Base-by-base conservation (phyloP, 495 filamentous ascomycete species). In the Penicillium bovifimosum region DNA sequence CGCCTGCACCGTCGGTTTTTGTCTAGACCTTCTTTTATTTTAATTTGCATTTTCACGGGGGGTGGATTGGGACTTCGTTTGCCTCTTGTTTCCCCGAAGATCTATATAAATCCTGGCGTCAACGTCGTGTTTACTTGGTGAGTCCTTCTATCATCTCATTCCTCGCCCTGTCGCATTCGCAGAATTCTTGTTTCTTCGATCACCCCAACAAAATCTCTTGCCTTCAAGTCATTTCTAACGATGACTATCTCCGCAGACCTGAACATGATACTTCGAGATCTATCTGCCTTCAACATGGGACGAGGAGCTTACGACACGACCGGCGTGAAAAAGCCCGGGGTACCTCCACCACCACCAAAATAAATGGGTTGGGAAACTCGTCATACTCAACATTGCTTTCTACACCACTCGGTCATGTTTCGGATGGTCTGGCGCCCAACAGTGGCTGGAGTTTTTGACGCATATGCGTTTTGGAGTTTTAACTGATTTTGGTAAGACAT, bases 301-400 rank as follows among this genome's bases (percentile, higher is more conserved):
- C 76, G 79, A 44, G 79, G 79, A 47, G 77, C 76, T 58, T 82
- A 82, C 56, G 79, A 82, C 54, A 82, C 79, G 47, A 82, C 79
- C 4, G 79, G 79, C 18, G 74, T 80, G 16, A 76, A 79, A 62
- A 80, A 80, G 66, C 79, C 79, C 39, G 72, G 76, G 48, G 73
- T 74, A 60, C 78, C 78, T 52, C 75, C 73, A 53, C 70, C 68
- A 49, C 67, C 65, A 41, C 69, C 67, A 26, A 70, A 67, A 59
- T 69, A 63, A 68, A 61, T 29, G 43, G 13, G 20, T 36, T 35
- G 47, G 26, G 52, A 54, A 54, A 50, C 55, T 59, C 24, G 36
- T 50, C 29, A 56, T 47, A 47, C 31, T 47, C 40, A 49, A 36
- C 43, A 50, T 62, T 54, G 60, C 45, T 59, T 54, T 49, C 54